Conservation (phyloP, 768 basidiomycete genomes). For the Xerocomellus amylosporus region DNA sequence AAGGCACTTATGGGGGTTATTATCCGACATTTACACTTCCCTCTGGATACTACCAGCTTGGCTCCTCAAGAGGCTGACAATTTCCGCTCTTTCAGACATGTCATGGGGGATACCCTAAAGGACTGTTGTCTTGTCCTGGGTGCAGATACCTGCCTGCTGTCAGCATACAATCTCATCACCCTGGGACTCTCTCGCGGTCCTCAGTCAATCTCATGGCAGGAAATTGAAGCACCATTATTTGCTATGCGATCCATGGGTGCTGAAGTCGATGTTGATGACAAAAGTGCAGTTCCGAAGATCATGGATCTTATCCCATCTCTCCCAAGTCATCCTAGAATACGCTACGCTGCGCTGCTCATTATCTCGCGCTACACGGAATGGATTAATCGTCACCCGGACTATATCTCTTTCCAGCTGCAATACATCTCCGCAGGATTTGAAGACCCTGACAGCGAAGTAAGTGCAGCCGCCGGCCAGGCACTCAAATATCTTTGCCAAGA, state of each 20-base stretch:
- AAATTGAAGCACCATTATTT: constrained; percentile 95
- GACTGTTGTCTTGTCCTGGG: constrained; percentile 96
- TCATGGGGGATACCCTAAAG: constrained; percentile 98
- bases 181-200: constrained; percentile 62
- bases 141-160: constrained; percentile 75
- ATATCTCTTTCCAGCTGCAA: constrained; percentile 80
- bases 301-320: constrained; percentile 92
- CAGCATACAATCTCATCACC: constrained; percentile 79
- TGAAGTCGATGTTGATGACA: constrained; percentile 79
- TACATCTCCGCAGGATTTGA: constrained; percentile 94
- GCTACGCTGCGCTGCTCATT: constrained; percentile 92
- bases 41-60: constrained; percentile 61
- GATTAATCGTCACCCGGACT: constrained; percentile 86
- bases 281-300: constrained; percentile 88
- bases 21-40: constrained; percentile 90
- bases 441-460: constrained; percentile 73
- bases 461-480: constrained; percentile 92
- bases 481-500: constrained; percentile 97
- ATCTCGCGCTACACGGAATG: constrained; percentile 96
- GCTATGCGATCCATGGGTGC: constrained; percentile 99
- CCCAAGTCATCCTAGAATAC: constrained; percentile 86
- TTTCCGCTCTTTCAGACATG: constrained; percentile 93
- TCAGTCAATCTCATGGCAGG: constrained; percentile 80
- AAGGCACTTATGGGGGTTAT: constrained; percentile 80
- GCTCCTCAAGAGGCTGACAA: constrained; percentile 86